Evolutionary conservation across 345 rosid species (phyloP).

Genomic region (Aquilaria malaccensis): DNA sequence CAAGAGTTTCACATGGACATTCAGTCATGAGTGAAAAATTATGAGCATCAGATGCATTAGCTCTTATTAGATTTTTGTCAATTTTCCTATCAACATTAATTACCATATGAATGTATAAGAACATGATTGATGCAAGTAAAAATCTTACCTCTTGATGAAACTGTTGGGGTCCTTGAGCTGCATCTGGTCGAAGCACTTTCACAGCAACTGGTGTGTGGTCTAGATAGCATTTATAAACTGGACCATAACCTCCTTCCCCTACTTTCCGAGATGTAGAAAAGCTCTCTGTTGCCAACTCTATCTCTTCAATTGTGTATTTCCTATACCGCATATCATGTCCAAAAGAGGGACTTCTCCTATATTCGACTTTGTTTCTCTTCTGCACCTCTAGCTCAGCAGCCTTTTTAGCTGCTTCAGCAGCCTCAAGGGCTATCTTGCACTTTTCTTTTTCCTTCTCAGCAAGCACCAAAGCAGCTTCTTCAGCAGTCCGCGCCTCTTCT

Average conservation of each 20-base stretch:
- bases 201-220: slow-evolving; percentile 78
- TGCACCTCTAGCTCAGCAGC: slow-evolving; percentile 52
- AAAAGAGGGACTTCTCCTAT: slow-evolving; percentile 22
- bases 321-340: slow-evolving; percentile 34
- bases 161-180: slow-evolving; percentile 76
- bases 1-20: slow-evolving; percentile 6
- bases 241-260: slow-evolving; percentile 98
- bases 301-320: slow-evolving; percentile 66
- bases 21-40: not conserved
- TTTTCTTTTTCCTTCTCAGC: slow-evolving; percentile 57
- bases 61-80: not conserved
- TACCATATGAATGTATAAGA: too few species aligned
- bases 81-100: not conserved
- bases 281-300: slow-evolving; percentile 59
- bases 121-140: not conserved
- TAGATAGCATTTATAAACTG: slow-evolving; percentile 55
- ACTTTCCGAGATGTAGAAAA: slow-evolving; percentile 50
- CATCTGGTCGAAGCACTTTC: slow-evolving; percentile 83
- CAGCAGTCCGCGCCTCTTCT: slow-evolving; percentile 42
- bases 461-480: slow-evolving; percentile 51
- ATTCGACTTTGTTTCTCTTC: slow-evolving; percentile 48
- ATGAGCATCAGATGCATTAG: not conserved
- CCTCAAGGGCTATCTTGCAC: slow-evolving; percentile 50
- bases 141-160: slow-evolving; percentile 63
- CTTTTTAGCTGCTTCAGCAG: slow-evolving; percentile 50